Percentiles rank a stretch among this genome's conserved stretches.
These are phyloP conservation scores for Fusarium torreyae DNA, from an alignment of 2,329 filamentous ascomycete species.

Conservation along the genomic window DNA sequence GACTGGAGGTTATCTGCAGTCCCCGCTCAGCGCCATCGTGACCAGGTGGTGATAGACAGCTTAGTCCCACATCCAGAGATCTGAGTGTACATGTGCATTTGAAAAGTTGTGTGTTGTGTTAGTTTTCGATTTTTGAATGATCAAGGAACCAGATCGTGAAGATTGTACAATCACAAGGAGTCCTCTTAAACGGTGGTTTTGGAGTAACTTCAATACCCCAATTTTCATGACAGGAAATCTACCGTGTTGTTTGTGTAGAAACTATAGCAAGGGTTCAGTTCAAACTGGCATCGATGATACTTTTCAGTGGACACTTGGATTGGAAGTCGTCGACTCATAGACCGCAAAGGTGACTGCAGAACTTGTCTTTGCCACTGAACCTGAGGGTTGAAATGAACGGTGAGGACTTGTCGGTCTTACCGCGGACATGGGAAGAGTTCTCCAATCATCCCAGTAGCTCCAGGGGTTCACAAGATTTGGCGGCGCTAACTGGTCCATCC, in stretches of 20 bases:
- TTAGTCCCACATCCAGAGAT: neutral
- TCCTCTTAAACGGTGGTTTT: neutral
- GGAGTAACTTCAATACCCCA: constrained; percentile 27
- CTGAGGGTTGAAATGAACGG: constrained; percentile 21
- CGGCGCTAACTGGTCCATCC: constrained; percentile 34
- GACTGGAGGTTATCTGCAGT: neutral
- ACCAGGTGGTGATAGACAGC: neutral
- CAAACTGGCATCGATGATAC: neutral
- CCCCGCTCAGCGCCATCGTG: constrained; percentile 20
- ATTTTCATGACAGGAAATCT: neutral
- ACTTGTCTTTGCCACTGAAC: constrained; percentile 6
- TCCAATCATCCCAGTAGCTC: constrained; percentile 28
- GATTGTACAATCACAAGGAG: neutral
- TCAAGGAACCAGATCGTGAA: neutral
- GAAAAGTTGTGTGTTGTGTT: neutral
- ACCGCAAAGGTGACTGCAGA: neutral
- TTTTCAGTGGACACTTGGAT: neutral
- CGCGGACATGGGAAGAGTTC: constrained; percentile 30
- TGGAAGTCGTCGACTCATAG: neutral
- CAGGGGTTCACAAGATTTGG: constrained; percentile 29
- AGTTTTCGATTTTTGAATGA: neutral
- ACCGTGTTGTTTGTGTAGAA: neutral
- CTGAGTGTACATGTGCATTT: neutral
- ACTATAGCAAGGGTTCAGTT: neutral
- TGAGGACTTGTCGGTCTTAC: constrained; percentile 36